These are phyloP conservation scores for Perkinsus olseni DNA, from an alignment of 169 alveolate genomes.

Conservation along the genomic window DNA sequence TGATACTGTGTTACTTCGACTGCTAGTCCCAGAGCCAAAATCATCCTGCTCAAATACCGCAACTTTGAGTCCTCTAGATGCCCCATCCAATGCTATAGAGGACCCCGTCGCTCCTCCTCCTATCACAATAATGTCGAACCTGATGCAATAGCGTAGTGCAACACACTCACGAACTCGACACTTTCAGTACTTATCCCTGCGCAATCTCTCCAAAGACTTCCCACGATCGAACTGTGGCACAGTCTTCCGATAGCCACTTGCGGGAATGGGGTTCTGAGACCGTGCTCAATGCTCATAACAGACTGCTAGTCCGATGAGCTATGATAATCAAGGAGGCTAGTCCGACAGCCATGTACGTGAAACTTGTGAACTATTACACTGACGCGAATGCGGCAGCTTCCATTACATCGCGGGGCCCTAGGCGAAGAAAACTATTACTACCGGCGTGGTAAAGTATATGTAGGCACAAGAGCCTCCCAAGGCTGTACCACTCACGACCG, in stretches of 20 bases:
- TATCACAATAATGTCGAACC: conserved; percentile 23
- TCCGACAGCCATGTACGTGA: too few species aligned
- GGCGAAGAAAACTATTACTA: not conserved
- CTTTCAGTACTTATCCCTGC: not conserved
- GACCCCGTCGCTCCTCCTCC: conserved; percentile 81
- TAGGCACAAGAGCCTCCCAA: not conserved
- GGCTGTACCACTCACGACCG: not conserved
- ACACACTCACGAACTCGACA: not conserved
- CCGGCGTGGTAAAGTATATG: not conserved
- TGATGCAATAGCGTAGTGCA: not conserved
- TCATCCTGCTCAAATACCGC: conserved; percentile 77
- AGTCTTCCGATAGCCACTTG: not conserved
- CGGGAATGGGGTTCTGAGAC: not conserved
- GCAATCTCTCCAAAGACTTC: not conserved
- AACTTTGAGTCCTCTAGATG: conserved; percentile 80
- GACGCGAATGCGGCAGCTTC: too few species aligned
- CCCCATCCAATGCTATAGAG: conserved; percentile 82
- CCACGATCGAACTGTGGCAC: not conserved
- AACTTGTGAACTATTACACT: too few species aligned
- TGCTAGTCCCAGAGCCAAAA: conserved; percentile 83
- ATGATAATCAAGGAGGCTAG: not conserved
- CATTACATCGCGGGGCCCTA: not conserved
- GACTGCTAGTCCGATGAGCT: not conserved
- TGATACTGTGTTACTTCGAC: not conserved
- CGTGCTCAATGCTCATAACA: too few species aligned